A percentile compares a stretch with the other conserved stretches of the same genome.
Conservation (phyloP, 192 early-diverging fungal genomes). For the Paraglomus occultum region DNA sequence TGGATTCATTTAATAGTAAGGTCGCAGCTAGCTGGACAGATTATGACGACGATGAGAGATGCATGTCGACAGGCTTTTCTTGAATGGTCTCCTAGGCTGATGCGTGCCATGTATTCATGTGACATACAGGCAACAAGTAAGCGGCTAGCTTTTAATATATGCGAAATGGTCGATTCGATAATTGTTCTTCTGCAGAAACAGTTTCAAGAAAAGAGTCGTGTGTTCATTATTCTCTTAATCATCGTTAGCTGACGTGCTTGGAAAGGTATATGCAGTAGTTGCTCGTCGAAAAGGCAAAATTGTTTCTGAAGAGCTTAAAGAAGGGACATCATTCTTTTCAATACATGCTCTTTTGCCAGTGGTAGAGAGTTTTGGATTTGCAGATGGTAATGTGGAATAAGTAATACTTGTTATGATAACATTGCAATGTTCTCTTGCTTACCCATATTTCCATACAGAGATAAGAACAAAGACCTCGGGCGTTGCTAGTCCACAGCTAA, state of each 20-base stretch:
- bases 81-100: slow-evolving; percentile 92
- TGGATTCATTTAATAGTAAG: slow-evolving; percentile 36
- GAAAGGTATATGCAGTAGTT: slow-evolving; percentile 94
- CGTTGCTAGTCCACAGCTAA: slow-evolving; percentile 90
- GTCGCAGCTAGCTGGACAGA: slow-evolving; percentile 68
- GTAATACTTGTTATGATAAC: neutral
- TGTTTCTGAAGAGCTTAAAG: slow-evolving; percentile 93
- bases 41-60: slow-evolving; percentile 85
- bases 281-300: slow-evolving; percentile 88
- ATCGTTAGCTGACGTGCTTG: slow-evolving; percentile 77
- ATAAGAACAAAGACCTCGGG: slow-evolving; percentile 95
- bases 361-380: slow-evolving; percentile 98
- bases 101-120: slow-evolving; percentile 95
- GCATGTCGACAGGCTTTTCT: slow-evolving; percentile 82
- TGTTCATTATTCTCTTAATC: slow-evolving; percentile 6
- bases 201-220: neutral
- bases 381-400: slow-evolving; percentile 66
- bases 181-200: neutral
- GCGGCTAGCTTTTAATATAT: neutral
- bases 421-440: slow-evolving; percentile 7
- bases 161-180: neutral
- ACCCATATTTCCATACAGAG: slow-evolving; percentile 56
- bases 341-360: slow-evolving; percentile 88
- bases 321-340: slow-evolving; percentile 95
- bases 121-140: slow-evolving; percentile 92